Base-by-base conservation (phyloP, 2,329 filamentous ascomycete genomes). In the Nemania bipapillata region DNA sequence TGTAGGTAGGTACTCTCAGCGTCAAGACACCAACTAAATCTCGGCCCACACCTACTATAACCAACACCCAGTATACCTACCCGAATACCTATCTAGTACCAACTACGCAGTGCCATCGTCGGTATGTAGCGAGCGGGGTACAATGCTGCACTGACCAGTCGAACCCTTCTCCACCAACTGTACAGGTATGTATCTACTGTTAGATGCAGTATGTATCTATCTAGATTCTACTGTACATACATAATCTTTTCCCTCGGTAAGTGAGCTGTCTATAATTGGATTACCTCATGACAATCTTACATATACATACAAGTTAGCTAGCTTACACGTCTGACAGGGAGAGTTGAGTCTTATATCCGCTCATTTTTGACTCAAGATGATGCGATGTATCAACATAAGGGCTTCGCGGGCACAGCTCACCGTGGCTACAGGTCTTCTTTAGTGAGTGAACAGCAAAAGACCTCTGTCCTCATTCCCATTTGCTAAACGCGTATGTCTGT, bases 391-490 rank as follows among this genome's bases (percentile, higher is more conserved):
- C 28, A 55, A 37, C 35, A 52, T 66, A 53, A 54, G 49, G 11
- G n/a, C 54, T 32, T 63, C 30, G 24, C 50, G 52, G 20, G n/a
- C 52, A 54, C 22, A 32, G 11, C 9, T 60, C 26, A 20, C 55
- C 11, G 15, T 56, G 24, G 40, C 30, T 12, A 24, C 50, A 30
- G 22, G 49, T 20, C 11, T 17, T 56, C n/a, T 59, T 37, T 50
- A 55, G 67, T 66, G 37, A 56, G 67, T 63, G 9, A 20, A 35
- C 17, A 20, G 8, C 32, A 8, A 55, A 17, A 17, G 12, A 8
- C 6, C 42, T 37, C 24, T 2, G 3, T 26, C 20, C 17, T 5
- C 20, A 30, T 55, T n/a, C 5, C 17, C 30, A 32, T 32, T 32
- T 9, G 28, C 63, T 56, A 52, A 61, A 12, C 9, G 9, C 35